phyloP scores from a whole-genome alignment of 805 yeast species.

The Metschnikowia baotianmanensis region DNA sequence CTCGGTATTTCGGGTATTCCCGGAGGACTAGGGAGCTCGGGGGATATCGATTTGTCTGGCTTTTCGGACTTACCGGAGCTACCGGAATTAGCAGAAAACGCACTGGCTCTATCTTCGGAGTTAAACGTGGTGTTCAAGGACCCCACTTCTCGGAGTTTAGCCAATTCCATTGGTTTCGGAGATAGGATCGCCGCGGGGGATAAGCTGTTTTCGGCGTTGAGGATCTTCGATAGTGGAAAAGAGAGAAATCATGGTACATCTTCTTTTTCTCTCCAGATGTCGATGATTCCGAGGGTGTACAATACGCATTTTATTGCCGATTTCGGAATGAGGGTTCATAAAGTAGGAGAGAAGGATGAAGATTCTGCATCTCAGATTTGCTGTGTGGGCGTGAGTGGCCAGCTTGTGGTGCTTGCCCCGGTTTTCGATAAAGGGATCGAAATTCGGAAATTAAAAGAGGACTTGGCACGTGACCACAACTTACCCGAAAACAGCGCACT shows the following conservation, averaged over 20 bases:
- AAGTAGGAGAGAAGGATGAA: too few species aligned
- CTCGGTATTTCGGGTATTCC: neutral
- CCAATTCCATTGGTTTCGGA: slow-evolving; percentile 28
- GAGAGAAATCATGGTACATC: too few species aligned
- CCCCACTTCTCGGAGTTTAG: slow-evolving; percentile 32
- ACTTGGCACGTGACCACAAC: slow-evolving; percentile 10
- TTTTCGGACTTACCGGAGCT: too few species aligned
- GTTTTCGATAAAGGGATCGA: slow-evolving; percentile 16
- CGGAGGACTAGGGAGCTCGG: too few species aligned
- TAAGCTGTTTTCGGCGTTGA: slow-evolving; percentile 33
- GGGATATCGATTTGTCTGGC: too few species aligned
- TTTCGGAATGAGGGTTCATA: slow-evolving; percentile 22
- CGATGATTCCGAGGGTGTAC: slow-evolving; percentile 35
- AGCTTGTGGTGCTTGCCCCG: slow-evolving; percentile 20
- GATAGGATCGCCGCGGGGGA: slow-evolving; percentile 31
- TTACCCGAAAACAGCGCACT: neutral
- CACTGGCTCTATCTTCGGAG: too few species aligned
- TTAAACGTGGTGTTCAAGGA: slow-evolving; percentile 26
- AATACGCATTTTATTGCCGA: slow-evolving; percentile 21
- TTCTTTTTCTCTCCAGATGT: slow-evolving; percentile 21
- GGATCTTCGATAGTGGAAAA: slow-evolving; percentile 30
- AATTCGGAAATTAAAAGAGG: slow-evolving; percentile 13
- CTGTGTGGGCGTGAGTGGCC: slow-evolving; percentile 40
- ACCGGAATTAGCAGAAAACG: too few species aligned
- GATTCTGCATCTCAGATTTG: too few species aligned